A percentile compares a stretch with the other conserved stretches of the same genome.
phyloP scores from a whole-genome alignment of 768 basidiomycete genomes.

The Trametes punicea region DNA sequence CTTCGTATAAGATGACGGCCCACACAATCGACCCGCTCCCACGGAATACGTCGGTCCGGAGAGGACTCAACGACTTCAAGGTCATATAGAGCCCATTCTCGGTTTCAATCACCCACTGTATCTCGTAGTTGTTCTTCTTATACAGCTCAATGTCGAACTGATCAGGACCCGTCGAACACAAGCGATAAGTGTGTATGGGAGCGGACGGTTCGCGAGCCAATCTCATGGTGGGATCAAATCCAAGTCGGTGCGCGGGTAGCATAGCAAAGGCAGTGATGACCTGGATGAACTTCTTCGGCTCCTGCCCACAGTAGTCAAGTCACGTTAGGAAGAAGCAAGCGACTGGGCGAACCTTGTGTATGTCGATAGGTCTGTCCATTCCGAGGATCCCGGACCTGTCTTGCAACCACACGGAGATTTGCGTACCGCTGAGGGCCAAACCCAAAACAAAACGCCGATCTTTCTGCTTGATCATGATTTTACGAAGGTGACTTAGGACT shows the following conservation, averaged over 20 bases:
- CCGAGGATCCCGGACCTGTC: background rate
- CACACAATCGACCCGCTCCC: background rate
- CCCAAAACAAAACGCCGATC: background rate
- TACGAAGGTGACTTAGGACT: background rate
- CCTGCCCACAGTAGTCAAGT: background rate
- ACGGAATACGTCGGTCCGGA: background rate
- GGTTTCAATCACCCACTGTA: background rate
- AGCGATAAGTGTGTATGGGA: background rate
- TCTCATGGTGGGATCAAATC: background rate
- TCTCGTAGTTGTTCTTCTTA: background rate
- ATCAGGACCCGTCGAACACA: background rate
- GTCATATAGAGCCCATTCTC: background rate
- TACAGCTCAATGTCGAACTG: background rate
- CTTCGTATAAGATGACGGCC: background rate
- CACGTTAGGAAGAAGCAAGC: background rate
- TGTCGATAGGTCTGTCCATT: background rate
- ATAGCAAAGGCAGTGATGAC: background rate
- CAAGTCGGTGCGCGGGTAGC: background rate
- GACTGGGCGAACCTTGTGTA: background rate
- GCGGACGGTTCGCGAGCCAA: background rate
- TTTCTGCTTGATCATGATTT: background rate
- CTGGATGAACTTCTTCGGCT: background rate
- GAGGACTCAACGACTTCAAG: background rate
- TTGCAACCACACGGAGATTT: background rate
- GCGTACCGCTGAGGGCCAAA: background rate